Evolutionary conservation across 176 grass and related monocot species (phyloP), one percentile per base, ranked within the genome.

Genomic region (Musa beccarii): DNA sequence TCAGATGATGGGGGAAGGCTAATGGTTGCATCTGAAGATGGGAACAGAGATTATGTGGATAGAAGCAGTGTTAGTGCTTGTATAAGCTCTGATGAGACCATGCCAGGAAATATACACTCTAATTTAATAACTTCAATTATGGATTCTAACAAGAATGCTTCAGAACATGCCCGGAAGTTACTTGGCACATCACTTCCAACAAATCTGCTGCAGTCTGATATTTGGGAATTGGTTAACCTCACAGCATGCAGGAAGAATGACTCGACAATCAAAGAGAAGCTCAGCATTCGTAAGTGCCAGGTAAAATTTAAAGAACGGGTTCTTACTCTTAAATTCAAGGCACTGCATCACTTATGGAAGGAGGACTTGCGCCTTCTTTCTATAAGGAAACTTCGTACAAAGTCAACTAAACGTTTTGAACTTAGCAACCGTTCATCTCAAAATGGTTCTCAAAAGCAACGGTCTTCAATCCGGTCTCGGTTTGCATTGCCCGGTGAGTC

Each of bases 321-420:
- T 54, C 91, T 99, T 83, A 81, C 91, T 64, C 84, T 89, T 52
- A 99, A 99, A 83, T 99, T 89, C 76, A 91, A 75, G 83, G 84
- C 83, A 76, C 34, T 95, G 69, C 85, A 84, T 54, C 69, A 89
- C 53, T 77, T 95, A 49, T 99, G 96, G 96, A 92, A 87, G 78
- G 89, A 99, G 75, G 96, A 99, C 82, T 76, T 89, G n/a, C 89
- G 78, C 7, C 50, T 92, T 52, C 81, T 92, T 81, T 78, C 81
- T 74, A 69, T 71, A 75, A 92, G 84, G 71, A 99, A 84, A 72
- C 85, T 80, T 34, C 96, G 86, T 20, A 81, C 85, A 11, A 97
- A 97, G 81, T 86, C 93, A 53, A 87, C 72, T 63, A 89, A 87
- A 78, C 90, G 90, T 53, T 59, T 71, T 71, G 90, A 93, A 63